Base-by-base conservation (phyloP, 2,329 filamentous ascomycete genomes). In the Fusarium metavorans region DNA sequence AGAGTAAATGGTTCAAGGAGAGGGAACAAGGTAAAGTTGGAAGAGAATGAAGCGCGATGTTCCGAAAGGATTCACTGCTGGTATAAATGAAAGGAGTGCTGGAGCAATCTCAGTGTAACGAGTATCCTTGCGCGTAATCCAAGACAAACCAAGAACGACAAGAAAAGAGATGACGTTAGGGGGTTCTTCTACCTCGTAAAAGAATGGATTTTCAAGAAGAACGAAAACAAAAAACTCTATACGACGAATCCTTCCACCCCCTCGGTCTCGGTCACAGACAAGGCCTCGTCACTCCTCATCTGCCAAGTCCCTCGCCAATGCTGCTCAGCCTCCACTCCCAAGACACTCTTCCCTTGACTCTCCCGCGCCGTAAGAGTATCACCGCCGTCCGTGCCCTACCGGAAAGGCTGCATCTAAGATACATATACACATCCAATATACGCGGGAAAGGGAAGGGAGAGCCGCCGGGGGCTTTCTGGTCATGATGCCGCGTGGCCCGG, bases 271-370 rank as follows among this genome's bases (percentile, higher is more conserved):
- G 6, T 32, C 56, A 10, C 10, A 20, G 39, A 43, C 41, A 50
- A 27, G 57, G 48, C 35, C 43, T 58, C 50, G 62, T 64, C 62
- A 58, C 35, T 50, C 32, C 32, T 54, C 32, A 63, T 54, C 60
- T 63, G 60, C 60, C 60, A 54, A 63, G 60, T 54, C 43, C 60
- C 45, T 62, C 32, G 60, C 60, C 45, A 63, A 63, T 63, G 32
- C 60, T 52, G 60, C 60, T 63, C 45, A 25, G 60, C 60, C 60
- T 63, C 45, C 45, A 54, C 60, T 30, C 32, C 54, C 32, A 37
- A 57, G 32, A 57, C 34, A 7, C 13, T 34, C 27, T 30, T 20
- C 10, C n/a, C 34, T 7, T 10, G 8, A 3, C 20, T 25, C 52
- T 37, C 32, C 32, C 32, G 32, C 34, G 54, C 54, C 54, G 54